Percentiles rank a stretch among this genome's conserved stretches.
Conservation (phyloP, 371 early-diverging fungal species). For the Fennellomyces sp. region DNA sequence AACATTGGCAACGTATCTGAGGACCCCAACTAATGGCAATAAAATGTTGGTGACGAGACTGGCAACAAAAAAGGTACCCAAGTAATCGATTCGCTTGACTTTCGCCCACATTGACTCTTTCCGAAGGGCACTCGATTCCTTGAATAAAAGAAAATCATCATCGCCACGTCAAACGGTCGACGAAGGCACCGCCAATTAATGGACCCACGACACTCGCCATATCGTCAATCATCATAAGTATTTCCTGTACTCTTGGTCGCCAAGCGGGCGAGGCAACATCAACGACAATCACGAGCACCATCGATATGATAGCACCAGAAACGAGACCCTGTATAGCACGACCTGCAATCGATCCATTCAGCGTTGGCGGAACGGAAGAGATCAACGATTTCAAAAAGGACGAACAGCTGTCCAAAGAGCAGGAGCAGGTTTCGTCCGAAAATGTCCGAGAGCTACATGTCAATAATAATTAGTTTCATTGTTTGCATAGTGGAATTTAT, state of each 20-base stretch:
- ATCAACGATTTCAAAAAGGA: too few relatives aligned
- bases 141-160: slow-evolving; percentile 51
- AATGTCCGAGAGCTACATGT: too few relatives aligned
- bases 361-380: too few relatives aligned
- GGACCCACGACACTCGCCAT: slow-evolving; percentile 76
- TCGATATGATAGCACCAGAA: slow-evolving; percentile 68
- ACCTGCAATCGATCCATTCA: too few relatives aligned
- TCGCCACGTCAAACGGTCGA: too few relatives aligned
- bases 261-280: slow-evolving; percentile 70
- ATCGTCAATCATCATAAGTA: slow-evolving; percentile 67
- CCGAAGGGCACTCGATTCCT: slow-evolving; percentile 41
- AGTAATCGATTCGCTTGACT: slow-evolving; percentile 65
- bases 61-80: slow-evolving; percentile 21
- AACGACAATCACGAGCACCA: slow-evolving; percentile 76
- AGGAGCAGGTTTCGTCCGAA: too few relatives aligned
- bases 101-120: slow-evolving; percentile 45
- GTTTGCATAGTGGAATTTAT: too few relatives aligned
- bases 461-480: too few relatives aligned
- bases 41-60: slow-evolving; percentile 37
- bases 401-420: too few relatives aligned
- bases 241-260: slow-evolving; percentile 66
- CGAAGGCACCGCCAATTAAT: slow-evolving; percentile 51
- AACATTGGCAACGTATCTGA: neutral
- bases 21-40: slow-evolving; percentile 56
- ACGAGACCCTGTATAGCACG: slow-evolving; percentile 62